Evolutionary conservation across 768 basidiomycete species (phyloP).

Genomic region (Crucibulum laeve): DNA sequence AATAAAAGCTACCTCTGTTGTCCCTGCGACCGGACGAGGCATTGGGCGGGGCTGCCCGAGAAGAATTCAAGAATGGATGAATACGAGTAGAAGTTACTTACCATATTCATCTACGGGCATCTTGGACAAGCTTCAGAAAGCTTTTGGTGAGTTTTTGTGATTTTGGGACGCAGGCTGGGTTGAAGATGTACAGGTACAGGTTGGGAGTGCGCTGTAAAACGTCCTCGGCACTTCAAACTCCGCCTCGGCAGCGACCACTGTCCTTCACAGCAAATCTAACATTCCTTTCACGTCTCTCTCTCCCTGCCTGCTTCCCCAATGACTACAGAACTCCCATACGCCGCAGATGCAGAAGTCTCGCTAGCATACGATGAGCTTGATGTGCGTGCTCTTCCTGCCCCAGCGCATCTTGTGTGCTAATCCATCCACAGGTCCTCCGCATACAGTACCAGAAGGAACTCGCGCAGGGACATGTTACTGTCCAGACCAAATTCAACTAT

Average conservation of each 20-base stretch:
- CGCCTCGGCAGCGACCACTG: conserved; percentile 11
- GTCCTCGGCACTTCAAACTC: too few species aligned
- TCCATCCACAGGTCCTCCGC: conserved; percentile 62
- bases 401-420: not conserved
- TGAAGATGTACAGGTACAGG: too few species aligned
- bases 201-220: too few species aligned
- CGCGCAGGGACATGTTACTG: conserved; percentile 77
- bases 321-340: conserved; percentile 89
- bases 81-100: conserved; percentile 33
- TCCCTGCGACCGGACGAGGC: conserved; percentile 6
- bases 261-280: not conserved
- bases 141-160: conserved; percentile 9
- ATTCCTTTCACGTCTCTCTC: conserved; percentile 1
- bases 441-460: conserved; percentile 88
- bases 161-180: conserved; percentile 3
- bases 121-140: conserved; percentile 30
- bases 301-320: conserved; percentile 25
- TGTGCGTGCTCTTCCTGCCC: conserved; percentile 33
- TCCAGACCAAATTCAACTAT: conserved; percentile 97
- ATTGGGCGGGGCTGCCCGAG: conserved; percentile 10
- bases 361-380: conserved; percentile 88
- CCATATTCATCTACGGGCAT: conserved; percentile 54
- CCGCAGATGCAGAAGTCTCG: conserved; percentile 90
- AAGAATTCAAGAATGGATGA: conserved; percentile 17
- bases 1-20: conserved; percentile 18